Evolutionary conservation across 2,329 filamentous ascomycete genomes (phyloP).

Genomic region (Fusarium continuum): DNA sequence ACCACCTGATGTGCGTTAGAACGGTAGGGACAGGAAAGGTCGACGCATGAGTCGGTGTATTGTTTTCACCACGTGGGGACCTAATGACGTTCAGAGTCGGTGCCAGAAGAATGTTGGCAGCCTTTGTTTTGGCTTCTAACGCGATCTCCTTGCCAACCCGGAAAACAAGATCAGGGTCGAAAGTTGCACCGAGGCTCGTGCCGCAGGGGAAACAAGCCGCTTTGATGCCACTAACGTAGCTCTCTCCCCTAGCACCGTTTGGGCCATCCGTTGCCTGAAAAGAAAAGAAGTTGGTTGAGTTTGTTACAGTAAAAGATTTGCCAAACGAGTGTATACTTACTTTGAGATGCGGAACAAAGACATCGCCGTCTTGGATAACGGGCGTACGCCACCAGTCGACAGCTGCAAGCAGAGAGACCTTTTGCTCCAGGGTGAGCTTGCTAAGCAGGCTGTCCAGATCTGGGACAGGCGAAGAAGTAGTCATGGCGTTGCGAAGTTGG

Average conservation of each 20-base stretch:
- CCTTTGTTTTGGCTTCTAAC: conserved; percentile 3
- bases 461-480: too few relatives aligned
- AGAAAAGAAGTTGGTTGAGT: too few relatives aligned
- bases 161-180: conserved; percentile 43
- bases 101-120: conserved; percentile 1
- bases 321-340: too few relatives aligned
- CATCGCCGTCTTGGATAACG: neutral
- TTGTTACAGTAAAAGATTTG: too few relatives aligned
- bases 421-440: neutral
- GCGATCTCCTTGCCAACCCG: neutral
- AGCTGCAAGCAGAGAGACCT: neutral
- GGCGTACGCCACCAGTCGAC: conserved; percentile 14
- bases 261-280: too few relatives aligned
- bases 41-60: too few relatives aligned
- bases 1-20: too few relatives aligned
- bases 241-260: conserved; percentile 23
- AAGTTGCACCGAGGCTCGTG: conserved; percentile 49
- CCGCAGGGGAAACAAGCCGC: conserved; percentile 34
- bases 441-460: too few relatives aligned
- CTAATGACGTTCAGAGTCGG: conserved; percentile 11
- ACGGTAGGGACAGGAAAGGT: too few relatives aligned
- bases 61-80: conserved; percentile 5
- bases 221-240: conserved; percentile 25
- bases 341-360: conserved; percentile 6
- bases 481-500: too few relatives aligned